phyloP scores from a whole-genome alignment of 2,329 filamentous ascomycete species.

The Graphilbum fragrans region DNA sequence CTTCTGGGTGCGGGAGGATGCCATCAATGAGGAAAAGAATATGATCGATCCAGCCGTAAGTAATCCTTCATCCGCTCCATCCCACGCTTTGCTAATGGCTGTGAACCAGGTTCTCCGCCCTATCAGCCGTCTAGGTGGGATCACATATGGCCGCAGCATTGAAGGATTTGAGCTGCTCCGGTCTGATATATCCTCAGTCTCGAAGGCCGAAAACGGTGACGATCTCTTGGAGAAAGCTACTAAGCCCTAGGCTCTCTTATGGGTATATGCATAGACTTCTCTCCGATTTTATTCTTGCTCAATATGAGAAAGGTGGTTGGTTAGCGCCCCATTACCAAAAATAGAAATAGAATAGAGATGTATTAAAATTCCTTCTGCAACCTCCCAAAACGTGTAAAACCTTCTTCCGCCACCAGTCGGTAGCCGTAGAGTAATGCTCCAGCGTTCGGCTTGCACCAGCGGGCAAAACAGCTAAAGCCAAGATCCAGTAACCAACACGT shows the following conservation, averaged over 20 bases:
- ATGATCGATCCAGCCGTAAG: constrained; percentile 58
- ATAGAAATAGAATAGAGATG: too few relatives aligned
- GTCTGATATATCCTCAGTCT: constrained; percentile 36
- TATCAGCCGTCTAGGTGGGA: constrained; percentile 69
- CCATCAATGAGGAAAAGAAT: constrained; percentile 64
- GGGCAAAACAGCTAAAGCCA: too few relatives aligned
- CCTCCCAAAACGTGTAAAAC: too few relatives aligned
- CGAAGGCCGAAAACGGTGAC: constrained; percentile 24
- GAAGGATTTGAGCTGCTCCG: constrained; percentile 62
- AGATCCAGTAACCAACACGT: too few relatives aligned
- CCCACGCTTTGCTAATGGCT: neutral
- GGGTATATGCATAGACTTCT: too few relatives aligned
- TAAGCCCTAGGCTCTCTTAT: neutral
- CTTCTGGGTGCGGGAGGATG: constrained; percentile 87
- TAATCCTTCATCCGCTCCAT: constrained; percentile 5
- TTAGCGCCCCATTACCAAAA: too few relatives aligned
- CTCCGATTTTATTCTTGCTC: too few relatives aligned
- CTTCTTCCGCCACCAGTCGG: too few relatives aligned
- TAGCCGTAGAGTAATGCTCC: too few relatives aligned
- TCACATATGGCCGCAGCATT: constrained; percentile 63
- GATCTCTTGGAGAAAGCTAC: constrained; percentile 8
- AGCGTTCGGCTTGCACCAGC: too few relatives aligned
- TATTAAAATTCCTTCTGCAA: too few relatives aligned
- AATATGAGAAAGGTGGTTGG: too few relatives aligned
- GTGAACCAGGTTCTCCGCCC: constrained; percentile 52